These are phyloP conservation scores for Tulasnella sp. DNA, from an alignment of 768 basidiomycete species.

Conservation along the genomic window DNA sequence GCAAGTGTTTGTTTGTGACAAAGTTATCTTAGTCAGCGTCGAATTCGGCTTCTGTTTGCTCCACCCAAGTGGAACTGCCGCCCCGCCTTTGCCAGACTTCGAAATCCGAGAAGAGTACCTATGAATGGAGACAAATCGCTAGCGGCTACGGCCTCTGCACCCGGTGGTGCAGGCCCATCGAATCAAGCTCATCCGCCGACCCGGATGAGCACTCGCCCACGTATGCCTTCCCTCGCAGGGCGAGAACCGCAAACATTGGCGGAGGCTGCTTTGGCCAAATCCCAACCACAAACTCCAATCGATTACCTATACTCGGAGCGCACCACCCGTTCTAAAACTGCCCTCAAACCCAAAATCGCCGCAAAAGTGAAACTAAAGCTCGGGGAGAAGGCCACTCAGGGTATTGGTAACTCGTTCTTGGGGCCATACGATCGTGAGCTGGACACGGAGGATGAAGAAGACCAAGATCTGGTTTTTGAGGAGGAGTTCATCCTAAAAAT, in stretches of 20 bases:
- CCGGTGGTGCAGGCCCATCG: not conserved
- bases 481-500: conserved; percentile 92
- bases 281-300: not conserved
- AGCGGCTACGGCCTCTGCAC: no score
- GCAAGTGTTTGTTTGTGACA: no score
- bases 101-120: no score
- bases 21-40: no score
- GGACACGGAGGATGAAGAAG: conserved; percentile 92
- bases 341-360: conserved; percentile 30
- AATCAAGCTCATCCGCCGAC: not conserved
- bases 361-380: conserved; percentile 83
- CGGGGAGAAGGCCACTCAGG: conserved; percentile 70
- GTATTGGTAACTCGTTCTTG: conserved; percentile 76
- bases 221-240: conserved; percentile 9
- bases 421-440: conserved; percentile 89
- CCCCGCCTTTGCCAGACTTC: no score
- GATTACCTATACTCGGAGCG: conserved; percentile 16
- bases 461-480: conserved; percentile 88
- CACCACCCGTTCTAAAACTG: conserved; percentile 26
- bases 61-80: no score
- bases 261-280: conserved; percentile 1
- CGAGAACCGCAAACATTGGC: conserved; percentile 11
- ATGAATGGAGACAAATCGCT: no score
- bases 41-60: no score
- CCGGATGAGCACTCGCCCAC: conserved; percentile 13